phyloP scores from a whole-genome alignment of 805 yeast genomes.

The Candida ponderosae region DNA sequence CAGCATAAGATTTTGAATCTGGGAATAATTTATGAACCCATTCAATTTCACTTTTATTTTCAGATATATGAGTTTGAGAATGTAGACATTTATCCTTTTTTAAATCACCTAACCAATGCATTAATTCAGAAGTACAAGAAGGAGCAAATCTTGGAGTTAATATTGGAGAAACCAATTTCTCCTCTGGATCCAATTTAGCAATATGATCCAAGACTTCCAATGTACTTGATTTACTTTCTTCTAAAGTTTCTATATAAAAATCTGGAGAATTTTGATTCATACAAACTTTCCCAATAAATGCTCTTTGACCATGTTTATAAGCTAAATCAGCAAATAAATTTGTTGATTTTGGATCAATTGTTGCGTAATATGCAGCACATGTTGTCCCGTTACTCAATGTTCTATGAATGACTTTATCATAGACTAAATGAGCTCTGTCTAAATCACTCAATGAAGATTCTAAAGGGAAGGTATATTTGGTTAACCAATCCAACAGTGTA shows the following conservation, averaged over 20 bases:
- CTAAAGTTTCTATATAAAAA: constrained; percentile 52
- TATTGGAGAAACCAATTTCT: constrained; percentile 57
- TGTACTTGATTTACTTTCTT: constrained; percentile 49
- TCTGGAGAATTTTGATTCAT: constrained; percentile 83
- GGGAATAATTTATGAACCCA: constrained; percentile 75
- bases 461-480: constrained; percentile 80
- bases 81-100: constrained; percentile 45
- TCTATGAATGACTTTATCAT: constrained; percentile 55
- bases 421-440: constrained; percentile 50
- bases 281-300: constrained; percentile 87
- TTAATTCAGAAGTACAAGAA: constrained; percentile 58
- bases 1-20: constrained; percentile 57
- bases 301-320: constrained; percentile 68
- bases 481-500: constrained; percentile 85
- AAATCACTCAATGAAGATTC: constrained; percentile 60
- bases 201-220: constrained; percentile 50
- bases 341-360: constrained; percentile 73
- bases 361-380: constrained; percentile 85
- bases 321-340: constrained; percentile 70
- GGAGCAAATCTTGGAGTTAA: constrained; percentile 95
- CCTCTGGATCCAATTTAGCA: constrained; percentile 40
- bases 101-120: constrained; percentile 56
- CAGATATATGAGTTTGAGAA: constrained; percentile 88
- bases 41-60: constrained; percentile 65
- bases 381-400: constrained; percentile 84